A percentile compares a stretch with the other conserved stretches of the same genome.
phyloP scores from a whole-genome alignment of 306 rosid genomes.

The Cicer judaicum region DNA sequence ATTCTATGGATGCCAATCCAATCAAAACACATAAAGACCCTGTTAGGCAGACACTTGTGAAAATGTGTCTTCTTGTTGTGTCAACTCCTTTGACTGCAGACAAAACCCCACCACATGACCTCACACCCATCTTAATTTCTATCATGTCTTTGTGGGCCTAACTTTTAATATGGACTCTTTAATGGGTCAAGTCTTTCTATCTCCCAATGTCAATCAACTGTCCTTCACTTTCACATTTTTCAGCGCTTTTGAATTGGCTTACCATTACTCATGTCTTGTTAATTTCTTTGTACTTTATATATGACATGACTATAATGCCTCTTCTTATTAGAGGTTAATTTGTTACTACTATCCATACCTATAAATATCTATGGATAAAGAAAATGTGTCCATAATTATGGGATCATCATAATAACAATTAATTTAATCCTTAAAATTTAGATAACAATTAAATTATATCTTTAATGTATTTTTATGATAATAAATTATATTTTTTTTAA shows the following conservation, averaged over 20 bases:
- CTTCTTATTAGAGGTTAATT: too few species aligned
- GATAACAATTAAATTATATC: too few species aligned
- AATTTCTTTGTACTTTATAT: neutral
- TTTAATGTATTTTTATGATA: too few species aligned
- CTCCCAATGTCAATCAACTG: slow-evolving; percentile 26
- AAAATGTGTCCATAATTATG: too few species aligned
- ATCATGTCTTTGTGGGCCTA: slow-evolving; percentile 47
- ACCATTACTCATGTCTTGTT: neutral
- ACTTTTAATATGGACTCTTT: neutral
- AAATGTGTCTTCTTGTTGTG: slow-evolving; percentile 37
- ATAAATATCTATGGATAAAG: too few species aligned
- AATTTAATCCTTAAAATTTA: too few species aligned
- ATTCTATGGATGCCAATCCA: slow-evolving; percentile 54
- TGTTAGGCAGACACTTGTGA: slow-evolving; percentile 49
- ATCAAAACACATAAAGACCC: slow-evolving; percentile 42
- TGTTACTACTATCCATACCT: too few species aligned
- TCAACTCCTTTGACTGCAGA: slow-evolving; percentile 43
- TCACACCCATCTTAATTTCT: slow-evolving; percentile 15
- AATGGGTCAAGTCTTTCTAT: slow-evolving; percentile 24
- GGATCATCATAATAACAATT: too few species aligned
- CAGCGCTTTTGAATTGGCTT: slow-evolving; percentile 5
- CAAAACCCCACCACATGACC: slow-evolving; percentile 16
- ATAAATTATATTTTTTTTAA: too few species aligned
- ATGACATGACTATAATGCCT: too few species aligned
- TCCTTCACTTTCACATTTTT: slow-evolving; percentile 35